Evolutionary conservation across 805 yeast genomes (phyloP), one percentile per base, ranked within the genome.

Genomic region (Pichia nakasei): DNA sequence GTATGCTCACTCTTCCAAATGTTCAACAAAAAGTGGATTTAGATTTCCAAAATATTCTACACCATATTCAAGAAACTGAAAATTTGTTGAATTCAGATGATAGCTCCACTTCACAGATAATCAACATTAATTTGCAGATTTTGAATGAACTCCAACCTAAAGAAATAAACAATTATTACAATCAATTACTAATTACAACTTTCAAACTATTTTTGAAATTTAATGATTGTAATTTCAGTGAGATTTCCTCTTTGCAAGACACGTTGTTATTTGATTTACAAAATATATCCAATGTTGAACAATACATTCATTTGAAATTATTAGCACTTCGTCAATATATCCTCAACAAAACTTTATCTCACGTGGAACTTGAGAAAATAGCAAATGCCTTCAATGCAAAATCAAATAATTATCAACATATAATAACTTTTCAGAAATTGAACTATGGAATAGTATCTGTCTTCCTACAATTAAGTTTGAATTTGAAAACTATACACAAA

Each of bases 401-500:
- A 13, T 9, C 32, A 15, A 8, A 15, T 12, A 29, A 13, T 13
- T 29, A 29, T 12, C 12, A 12, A 9, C 17, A 29, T 9, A 29
- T 29, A 13, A 29, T 15, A 3, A 11, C 22, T 22, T 29, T 15
- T 9, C n/a, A 22, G 2, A 22, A 13, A n/a, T n/a, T 12, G 2
- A 29, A 29, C 15, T 29, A 13, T 15, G 15, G 13, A 29, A 29
- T 29, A 29, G 13, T 29, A 2, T 29, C 32, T 2, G 7, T 29
- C 12, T 29, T 29, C 8, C 32, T 29, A 13, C 32, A 29, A 29
- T 29, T 29, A 15, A 29, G 32, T 29, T 6, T 29, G 7, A 29
- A 12, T 29, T 15, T 47, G 2, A 52, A 52, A 44, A 52, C 55
- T 9, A 45, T 42, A 5, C 32, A 38, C 18, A 52, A 47, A 35